A percentile compares a stretch with the other conserved stretches of the same genome.
phyloP scores from a whole-genome alignment of 345 rosid species.

The Eucalyptus camaldulensis region DNA sequence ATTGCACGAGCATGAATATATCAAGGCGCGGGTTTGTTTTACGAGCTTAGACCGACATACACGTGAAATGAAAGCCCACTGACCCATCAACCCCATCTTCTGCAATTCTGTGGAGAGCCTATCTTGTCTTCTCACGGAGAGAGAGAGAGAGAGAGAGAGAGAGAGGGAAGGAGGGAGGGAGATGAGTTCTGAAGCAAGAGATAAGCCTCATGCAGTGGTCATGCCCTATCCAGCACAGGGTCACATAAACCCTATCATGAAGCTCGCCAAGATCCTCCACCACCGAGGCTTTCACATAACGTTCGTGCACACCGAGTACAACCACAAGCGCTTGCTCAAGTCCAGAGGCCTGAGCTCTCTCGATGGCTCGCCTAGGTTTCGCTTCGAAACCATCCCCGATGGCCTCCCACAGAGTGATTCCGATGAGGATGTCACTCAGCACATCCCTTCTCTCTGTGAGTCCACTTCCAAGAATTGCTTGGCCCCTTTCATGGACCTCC shows the following conservation, averaged over 20 bases:
- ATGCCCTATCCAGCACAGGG: not conserved
- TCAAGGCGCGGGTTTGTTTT: too few relatives aligned
- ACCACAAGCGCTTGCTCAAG: not conserved
- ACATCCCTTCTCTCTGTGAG: not conserved
- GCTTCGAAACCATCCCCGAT: not conserved
- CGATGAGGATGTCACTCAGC: not conserved
- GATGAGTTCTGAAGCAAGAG: too few relatives aligned
- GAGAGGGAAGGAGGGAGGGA: too few relatives aligned
- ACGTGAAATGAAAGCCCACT: too few relatives aligned
- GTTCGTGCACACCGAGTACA: not conserved
- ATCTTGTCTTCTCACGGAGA: too few relatives aligned
- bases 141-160: too few relatives aligned
- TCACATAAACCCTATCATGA: not conserved
- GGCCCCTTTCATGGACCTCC: constrained; percentile 1
- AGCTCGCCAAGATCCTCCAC: not conserved
- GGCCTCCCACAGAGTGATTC: not conserved
- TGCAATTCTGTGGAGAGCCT: too few relatives aligned
- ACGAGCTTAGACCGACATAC: too few relatives aligned
- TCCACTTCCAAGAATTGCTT: not conserved
- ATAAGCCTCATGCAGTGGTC: too few relatives aligned
- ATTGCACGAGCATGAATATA: too few relatives aligned
- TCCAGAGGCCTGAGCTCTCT: not conserved
- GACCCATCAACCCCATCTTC: too few relatives aligned
- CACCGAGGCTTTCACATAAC: not conserved
- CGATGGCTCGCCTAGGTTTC: not conserved